Evolutionary conservation across 306 rosid species (phyloP).

Genomic region (Gastrolobium villosum): DNA sequence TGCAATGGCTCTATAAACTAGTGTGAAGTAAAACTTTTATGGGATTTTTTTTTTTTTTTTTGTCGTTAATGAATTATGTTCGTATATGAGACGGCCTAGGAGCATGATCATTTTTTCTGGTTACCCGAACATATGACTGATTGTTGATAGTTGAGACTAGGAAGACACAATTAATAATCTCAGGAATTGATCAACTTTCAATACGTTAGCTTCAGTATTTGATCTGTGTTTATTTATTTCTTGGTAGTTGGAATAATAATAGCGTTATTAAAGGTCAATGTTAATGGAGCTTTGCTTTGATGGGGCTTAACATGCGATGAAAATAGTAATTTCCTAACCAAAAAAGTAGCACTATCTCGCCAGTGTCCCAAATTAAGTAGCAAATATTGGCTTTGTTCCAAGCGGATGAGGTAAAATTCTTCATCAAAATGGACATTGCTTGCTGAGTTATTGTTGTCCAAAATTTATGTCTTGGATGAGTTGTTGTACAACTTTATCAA

Average conservation of each 20-base stretch:
- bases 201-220: slow-evolving; percentile 19
- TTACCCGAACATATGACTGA: not conserved
- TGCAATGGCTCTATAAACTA: not conserved
- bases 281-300: slow-evolving; percentile 12
- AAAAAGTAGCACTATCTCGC: not conserved
- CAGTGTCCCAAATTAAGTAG: not conserved
- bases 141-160: not conserved
- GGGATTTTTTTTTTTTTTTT: too few relatives aligned
- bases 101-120: not conserved
- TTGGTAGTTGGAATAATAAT: slow-evolving; percentile 6
- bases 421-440: not conserved
- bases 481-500: slow-evolving; percentile 19
- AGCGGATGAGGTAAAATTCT: too few relatives aligned
- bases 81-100: not conserved
- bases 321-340: not conserved
- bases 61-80: too few relatives aligned
- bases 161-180: not conserved
- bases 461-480: not conserved
- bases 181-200: slow-evolving; percentile 12
- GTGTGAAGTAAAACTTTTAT: not conserved
- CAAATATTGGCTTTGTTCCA: not conserved
- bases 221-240: slow-evolving; percentile 23
- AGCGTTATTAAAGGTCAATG: not conserved
- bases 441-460: not conserved
- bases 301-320: not conserved